A percentile compares a stretch with the other conserved stretches of the same genome.
These are phyloP conservation scores for Acacia confusa DNA, from an alignment of 306 rosid genomes.

Conservation along the genomic window DNA sequence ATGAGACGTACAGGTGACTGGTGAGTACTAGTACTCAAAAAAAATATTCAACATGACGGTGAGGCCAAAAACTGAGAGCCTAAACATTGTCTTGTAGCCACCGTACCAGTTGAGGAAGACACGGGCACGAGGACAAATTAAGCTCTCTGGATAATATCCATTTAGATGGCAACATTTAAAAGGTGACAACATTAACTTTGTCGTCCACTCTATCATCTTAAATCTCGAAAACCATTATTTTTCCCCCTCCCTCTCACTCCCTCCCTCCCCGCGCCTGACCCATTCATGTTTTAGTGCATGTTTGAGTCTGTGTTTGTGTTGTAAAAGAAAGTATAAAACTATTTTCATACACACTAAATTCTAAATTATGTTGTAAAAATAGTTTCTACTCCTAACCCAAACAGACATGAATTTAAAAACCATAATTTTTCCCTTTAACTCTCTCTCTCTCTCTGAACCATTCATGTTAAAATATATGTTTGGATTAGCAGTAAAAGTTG, in stretches of 20 bases:
- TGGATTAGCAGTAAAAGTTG: too few species aligned
- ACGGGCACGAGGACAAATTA: constrained; percentile 55
- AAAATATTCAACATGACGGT: constrained; percentile 1
- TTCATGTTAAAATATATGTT: too few species aligned
- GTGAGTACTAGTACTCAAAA: neutral
- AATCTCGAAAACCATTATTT: constrained; percentile 32
- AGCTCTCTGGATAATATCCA: constrained; percentile 17
- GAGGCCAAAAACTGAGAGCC: constrained; percentile 20
- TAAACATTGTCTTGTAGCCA: constrained; percentile 58
- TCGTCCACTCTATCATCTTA: constrained; percentile 38
- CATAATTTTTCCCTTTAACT: too few species aligned
- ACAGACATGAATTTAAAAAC: too few species aligned
- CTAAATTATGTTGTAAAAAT: too few species aligned
- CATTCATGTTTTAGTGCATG: neutral
- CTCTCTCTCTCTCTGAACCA: too few species aligned
- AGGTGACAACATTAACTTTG: constrained; percentile 53
- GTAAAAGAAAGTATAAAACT: too few species aligned
- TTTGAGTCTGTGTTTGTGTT: too few species aligned
- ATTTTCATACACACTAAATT: too few species aligned
- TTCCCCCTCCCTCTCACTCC: neutral
- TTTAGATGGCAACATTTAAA: constrained; percentile 46
- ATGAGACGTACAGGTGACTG: constrained; percentile 6
- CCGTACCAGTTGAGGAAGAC: constrained; percentile 60
- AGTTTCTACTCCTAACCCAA: too few species aligned
- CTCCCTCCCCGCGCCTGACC: neutral